These are phyloP conservation scores for Heterobasidion irregulare DNA, from an alignment of 1,284 basidiomycete genomes.

Conservation along the genomic window DNA sequence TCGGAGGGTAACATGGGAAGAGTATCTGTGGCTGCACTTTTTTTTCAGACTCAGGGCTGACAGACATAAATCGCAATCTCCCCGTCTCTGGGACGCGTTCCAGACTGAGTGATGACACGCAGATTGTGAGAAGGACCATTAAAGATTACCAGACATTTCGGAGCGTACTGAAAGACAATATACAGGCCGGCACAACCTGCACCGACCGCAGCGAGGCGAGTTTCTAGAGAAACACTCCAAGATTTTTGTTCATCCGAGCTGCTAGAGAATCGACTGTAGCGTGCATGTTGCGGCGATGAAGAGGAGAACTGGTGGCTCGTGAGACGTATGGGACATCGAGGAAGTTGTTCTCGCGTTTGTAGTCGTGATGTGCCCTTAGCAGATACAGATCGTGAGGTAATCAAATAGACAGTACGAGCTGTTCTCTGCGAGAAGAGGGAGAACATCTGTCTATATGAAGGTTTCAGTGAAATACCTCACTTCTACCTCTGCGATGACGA, in stretches of 20 bases:
- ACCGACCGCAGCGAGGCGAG: too few relatives aligned
- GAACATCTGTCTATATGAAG: too few relatives aligned
- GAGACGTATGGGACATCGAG: background rate
- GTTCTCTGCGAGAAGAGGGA: too few relatives aligned
- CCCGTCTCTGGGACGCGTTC: constrained; percentile 81
- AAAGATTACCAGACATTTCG: background rate
- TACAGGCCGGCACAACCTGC: constrained; percentile 28
- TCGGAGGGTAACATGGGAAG: background rate
- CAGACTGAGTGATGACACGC: constrained; percentile 35
- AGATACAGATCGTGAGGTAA: too few relatives aligned
- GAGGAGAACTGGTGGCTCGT: background rate
- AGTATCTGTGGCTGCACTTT: constrained; percentile 22
- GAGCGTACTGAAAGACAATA: constrained; percentile 51
- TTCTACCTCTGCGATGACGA: too few relatives aligned
- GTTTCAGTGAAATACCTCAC: too few relatives aligned
- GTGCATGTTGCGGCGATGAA: background rate
- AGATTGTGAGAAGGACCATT: background rate
- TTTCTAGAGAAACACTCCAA: background rate
- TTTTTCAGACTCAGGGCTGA: constrained; percentile 52
- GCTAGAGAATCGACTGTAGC: background rate
- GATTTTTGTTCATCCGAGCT: background rate
- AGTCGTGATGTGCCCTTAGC: background rate
- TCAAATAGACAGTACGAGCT: too few relatives aligned
- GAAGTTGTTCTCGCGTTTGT: background rate
- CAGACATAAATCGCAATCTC: constrained; percentile 79